A percentile compares a stretch with the other conserved stretches of the same genome.
phyloP scores from a whole-genome alignment of 2,329 filamentous ascomycete genomes.

The Scytalidium lignicola region DNA sequence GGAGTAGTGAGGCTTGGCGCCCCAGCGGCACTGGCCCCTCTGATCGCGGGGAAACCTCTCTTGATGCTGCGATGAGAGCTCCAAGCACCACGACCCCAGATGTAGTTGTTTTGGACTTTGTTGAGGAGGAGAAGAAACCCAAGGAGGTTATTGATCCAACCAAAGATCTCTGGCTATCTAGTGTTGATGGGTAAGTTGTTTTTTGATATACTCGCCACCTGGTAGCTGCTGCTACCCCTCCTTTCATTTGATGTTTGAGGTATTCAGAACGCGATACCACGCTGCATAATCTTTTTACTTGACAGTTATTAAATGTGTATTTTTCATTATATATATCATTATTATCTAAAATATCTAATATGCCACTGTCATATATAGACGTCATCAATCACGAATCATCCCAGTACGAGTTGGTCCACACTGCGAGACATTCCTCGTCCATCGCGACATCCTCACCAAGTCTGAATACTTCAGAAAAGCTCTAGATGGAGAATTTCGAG shows the following conservation, averaged over 20 bases:
- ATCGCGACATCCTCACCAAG: conserved; percentile 40
- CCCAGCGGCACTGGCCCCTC: background rate
- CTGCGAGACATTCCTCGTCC: conserved; percentile 42
- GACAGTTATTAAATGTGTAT: too few relatives aligned
- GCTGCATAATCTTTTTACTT: too few relatives aligned
- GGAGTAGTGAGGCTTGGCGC: background rate
- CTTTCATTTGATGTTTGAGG: background rate
- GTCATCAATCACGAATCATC: conserved; percentile 41
- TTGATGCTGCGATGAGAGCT: conserved; percentile 36
- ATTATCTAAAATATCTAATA: conserved; percentile 1
- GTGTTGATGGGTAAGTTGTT: conserved; percentile 39
- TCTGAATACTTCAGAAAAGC: conserved; percentile 45
- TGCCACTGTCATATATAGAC: conserved; percentile 25
- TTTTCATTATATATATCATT: too few relatives aligned
- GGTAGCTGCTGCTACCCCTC: background rate
- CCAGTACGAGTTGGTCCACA: conserved; percentile 40
- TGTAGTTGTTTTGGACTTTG: conserved; percentile 34
- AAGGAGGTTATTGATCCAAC: conserved; percentile 33
- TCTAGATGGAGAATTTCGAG: conserved; percentile 41
- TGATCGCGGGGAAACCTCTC: conserved; percentile 17
- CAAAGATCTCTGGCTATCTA: conserved; percentile 45
- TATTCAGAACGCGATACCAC: too few relatives aligned
- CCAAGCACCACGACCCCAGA: conserved; percentile 32
- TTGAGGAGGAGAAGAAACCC: conserved; percentile 25
- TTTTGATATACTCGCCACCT: background rate